Percentiles rank a stretch among this genome's conserved stretches.
These are phyloP conservation scores for Herpetospermum pedunculosum DNA, from an alignment of 306 rosid species.

Conservation along the genomic window DNA sequence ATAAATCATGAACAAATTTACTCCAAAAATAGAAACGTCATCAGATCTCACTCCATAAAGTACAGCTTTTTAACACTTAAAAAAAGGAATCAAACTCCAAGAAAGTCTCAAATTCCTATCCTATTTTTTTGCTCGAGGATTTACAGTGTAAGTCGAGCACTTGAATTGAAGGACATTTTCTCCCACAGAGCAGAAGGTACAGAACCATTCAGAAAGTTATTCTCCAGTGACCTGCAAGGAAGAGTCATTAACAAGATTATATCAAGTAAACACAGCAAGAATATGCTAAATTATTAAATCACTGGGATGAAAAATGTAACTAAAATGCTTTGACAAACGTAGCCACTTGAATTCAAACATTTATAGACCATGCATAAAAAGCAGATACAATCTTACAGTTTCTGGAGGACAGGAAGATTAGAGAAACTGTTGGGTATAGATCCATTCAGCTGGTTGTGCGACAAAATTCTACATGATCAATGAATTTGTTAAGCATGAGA, in stretches of 20 bases:
- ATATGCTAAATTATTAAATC: not conserved
- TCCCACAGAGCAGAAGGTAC: conserved; percentile 38
- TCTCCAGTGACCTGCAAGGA: conserved; percentile 39
- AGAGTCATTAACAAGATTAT: conserved; percentile 15
- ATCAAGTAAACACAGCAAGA: not conserved
- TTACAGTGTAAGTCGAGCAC: conserved; percentile 43
- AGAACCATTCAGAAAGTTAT: conserved; percentile 42
- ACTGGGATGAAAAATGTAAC: not conserved
- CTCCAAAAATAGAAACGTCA: not conserved
- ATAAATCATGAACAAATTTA: not conserved
- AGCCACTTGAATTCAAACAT: not conserved
- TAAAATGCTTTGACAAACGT: not conserved
- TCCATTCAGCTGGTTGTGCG: conserved; percentile 58
- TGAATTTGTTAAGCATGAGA: not conserved
- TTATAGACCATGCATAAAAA: not conserved
- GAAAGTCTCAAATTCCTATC: not conserved
- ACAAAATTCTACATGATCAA: conserved; percentile 40
- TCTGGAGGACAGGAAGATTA: conserved; percentile 55
- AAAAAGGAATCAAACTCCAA: not conserved
- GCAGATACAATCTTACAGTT: conserved; percentile 41
- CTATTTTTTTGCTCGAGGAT: conserved; percentile 10
- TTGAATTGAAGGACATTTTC: conserved; percentile 28
- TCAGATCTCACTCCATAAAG: not conserved
- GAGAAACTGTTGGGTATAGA: conserved; percentile 40
- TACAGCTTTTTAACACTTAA: not conserved